These are phyloP conservation scores for Saccharomycopsis hybrid DNA, from an alignment of 1,139 yeast species.

Conservation along the genomic window DNA sequence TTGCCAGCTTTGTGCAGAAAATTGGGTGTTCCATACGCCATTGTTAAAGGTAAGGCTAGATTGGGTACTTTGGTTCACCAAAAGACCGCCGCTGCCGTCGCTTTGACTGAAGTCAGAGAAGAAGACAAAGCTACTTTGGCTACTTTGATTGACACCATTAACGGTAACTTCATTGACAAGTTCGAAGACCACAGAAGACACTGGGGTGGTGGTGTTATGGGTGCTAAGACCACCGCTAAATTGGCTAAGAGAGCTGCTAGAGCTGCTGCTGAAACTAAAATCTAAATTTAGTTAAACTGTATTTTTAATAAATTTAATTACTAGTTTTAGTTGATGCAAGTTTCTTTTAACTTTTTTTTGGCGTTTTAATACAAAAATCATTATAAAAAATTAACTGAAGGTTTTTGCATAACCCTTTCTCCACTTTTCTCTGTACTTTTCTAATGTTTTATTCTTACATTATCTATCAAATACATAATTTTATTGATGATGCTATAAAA, in stretches of 20 bases:
- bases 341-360: not conserved
- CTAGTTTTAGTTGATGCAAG: constrained; percentile 2
- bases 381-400: constrained; percentile 1
- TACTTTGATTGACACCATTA: constrained; percentile 83
- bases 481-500: too few relatives aligned
- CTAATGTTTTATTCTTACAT: not conserved
- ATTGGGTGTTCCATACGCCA: constrained; percentile 99
- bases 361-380: constrained; percentile 5
- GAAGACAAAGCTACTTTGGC: constrained; percentile 95
- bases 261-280: constrained; percentile 38
- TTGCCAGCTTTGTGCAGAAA: constrained; percentile 98
- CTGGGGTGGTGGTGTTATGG: constrained; percentile 99
- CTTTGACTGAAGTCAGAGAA: constrained; percentile 86
- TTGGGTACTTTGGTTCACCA: constrained; percentile 95
- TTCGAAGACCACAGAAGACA: constrained; percentile 94
- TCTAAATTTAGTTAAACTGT: constrained; percentile 25
- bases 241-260: constrained; percentile 49
- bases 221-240: constrained; percentile 84
- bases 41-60: constrained; percentile 98
- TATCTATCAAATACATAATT: too few relatives aligned
- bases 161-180: constrained; percentile 86
- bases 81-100: constrained; percentile 96
- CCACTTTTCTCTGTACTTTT: not conserved
- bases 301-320: constrained; percentile 2
- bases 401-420: not conserved